These are phyloP conservation scores for Eucalyptus leucophloia DNA, from an alignment of 345 rosid species.

Conservation along the genomic window DNA sequence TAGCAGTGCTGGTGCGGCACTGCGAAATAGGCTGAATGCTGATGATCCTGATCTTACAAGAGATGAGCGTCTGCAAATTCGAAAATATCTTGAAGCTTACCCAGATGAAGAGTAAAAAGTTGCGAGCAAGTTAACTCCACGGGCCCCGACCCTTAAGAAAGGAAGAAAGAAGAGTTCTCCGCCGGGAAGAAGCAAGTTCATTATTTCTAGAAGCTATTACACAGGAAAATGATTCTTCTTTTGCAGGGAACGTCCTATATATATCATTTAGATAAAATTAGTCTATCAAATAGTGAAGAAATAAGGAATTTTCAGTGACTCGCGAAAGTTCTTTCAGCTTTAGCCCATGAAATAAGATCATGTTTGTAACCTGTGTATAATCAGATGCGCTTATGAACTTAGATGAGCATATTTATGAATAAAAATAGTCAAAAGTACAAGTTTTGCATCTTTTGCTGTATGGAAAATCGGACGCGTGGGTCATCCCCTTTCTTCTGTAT, in stretches of 20 bases:
- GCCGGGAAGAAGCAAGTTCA: not conserved
- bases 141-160: not conserved
- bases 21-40: conserved; percentile 33
- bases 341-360: not conserved
- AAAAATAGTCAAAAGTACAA: not conserved
- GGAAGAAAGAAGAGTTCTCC: not conserved
- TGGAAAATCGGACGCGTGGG: not conserved
- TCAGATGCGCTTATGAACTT: not conserved
- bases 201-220: not conserved
- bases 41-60: conserved; percentile 53
- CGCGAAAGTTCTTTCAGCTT: not conserved
- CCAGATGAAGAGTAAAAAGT: conserved; percentile 18
- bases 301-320: not conserved
- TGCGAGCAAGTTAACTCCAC: not conserved
- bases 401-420: not conserved
- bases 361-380: not conserved
- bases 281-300: not conserved
- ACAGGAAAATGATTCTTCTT: not conserved
- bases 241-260: not conserved
- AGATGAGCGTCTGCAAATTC: conserved; percentile 45
- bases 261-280: not conserved
- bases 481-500: not conserved
- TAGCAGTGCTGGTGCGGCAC: conserved; percentile 15
- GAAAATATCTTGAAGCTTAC: conserved; percentile 45
- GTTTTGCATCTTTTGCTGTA: not conserved